Evolutionary conservation across 495 filamentous ascomycete genomes (phyloP).

Genomic region (Ramalina intermedia): DNA sequence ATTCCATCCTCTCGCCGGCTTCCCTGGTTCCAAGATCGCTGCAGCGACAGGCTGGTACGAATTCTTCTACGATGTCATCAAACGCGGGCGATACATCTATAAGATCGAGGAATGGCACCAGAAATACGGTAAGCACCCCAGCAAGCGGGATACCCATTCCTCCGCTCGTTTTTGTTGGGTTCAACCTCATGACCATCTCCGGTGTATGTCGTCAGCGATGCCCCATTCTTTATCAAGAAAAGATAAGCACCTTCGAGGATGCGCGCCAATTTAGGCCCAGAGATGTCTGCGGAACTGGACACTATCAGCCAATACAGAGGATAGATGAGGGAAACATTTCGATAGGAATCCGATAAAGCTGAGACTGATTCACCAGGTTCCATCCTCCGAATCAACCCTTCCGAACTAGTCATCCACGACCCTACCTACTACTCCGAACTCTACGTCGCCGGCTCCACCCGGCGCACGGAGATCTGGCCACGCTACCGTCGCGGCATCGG

Average conservation of each 20-base stretch:
- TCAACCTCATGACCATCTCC: too few species aligned
- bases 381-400: constrained; percentile 10
- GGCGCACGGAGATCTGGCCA: constrained; percentile 10
- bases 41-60: constrained; percentile 24
- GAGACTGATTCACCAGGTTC: neutral
- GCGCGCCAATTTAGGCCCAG: too few species aligned
- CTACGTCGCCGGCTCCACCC: constrained; percentile 17
- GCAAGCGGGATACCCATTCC: too few species aligned
- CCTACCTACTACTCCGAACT: constrained; percentile 4
- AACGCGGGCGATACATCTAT: constrained; percentile 15
- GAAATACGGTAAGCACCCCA: constrained; percentile 21
- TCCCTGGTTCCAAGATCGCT: constrained; percentile 35
- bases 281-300: too few species aligned
- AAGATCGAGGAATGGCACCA: too few species aligned
- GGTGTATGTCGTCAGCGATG: too few species aligned
- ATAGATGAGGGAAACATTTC: too few species aligned
- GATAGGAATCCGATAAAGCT: too few species aligned
- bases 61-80: constrained; percentile 17
- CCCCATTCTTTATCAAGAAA: too few species aligned
- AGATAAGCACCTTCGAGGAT: too few species aligned
- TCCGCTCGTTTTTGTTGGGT: too few species aligned
- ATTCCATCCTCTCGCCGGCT: constrained; percentile 25
- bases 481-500: constrained; percentile 1
- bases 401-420: constrained; percentile 9
- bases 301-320: too few species aligned